Conservation (phyloP, 2,329 filamentous ascomycete species). For the Fusarium nodosum region DNA sequence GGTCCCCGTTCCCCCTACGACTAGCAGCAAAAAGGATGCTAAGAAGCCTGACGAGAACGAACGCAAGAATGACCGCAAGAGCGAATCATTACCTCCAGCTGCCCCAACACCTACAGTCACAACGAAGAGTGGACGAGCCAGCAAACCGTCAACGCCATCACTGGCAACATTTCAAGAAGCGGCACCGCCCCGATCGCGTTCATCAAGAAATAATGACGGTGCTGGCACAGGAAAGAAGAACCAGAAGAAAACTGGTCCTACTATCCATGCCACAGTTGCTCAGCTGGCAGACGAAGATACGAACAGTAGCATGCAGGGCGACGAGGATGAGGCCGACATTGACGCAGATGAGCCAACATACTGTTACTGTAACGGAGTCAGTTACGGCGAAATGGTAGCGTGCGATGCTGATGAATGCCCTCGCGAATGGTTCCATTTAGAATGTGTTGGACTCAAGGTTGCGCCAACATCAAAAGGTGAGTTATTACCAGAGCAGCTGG, state of each 20-base stretch:
- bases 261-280: conserved; percentile 55
- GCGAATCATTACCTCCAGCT: conserved; percentile 62
- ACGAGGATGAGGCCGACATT: conserved; percentile 68
- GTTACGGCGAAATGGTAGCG: conserved; percentile 87
- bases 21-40: conserved; percentile 61
- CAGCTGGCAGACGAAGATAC: conserved; percentile 58
- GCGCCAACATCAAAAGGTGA: conserved; percentile 82
- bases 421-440: conserved; percentile 86
- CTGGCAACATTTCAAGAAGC: conserved; percentile 71
- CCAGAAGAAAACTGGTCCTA: conserved; percentile 69
- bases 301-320: conserved; percentile 58
- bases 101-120: conserved; percentile 63
- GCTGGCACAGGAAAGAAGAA: conserved; percentile 66
- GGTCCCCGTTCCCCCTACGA: background rate
- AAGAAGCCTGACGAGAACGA: conserved; percentile 58
- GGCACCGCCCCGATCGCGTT: conserved; percentile 66
- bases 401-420: conserved; percentile 81
- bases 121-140: conserved; percentile 75
- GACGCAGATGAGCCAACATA: conserved; percentile 80
- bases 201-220: conserved; percentile 63
- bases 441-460: conserved; percentile 83
- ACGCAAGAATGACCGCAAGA: conserved; percentile 54
- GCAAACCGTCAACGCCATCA: conserved; percentile 75
- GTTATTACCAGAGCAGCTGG: conserved; percentile 53
- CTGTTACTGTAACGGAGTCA: conserved; percentile 84